phyloP scores from a whole-genome alignment of 805 yeast species.

The Zygosaccharomyces pseudorouxii region DNA sequence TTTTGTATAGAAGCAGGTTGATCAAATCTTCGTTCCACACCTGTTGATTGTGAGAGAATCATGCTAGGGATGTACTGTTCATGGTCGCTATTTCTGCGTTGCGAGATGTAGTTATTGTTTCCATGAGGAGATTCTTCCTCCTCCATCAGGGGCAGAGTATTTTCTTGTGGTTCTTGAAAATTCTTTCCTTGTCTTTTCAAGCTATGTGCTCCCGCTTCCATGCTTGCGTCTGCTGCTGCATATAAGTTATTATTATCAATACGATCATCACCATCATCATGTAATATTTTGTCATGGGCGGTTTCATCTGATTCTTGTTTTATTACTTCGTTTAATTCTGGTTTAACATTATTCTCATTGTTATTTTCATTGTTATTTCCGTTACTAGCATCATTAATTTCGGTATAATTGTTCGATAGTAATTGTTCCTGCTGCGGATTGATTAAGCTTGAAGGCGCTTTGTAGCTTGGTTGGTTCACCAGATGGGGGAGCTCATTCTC shows the following conservation, averaged over 20 bases:
- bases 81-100: slow-evolving; percentile 16
- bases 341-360: slow-evolving; percentile 23
- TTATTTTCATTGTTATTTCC: slow-evolving; percentile 11
- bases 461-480: slow-evolving; percentile 17
- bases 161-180: slow-evolving; percentile 1
- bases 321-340: neutral
- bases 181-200: slow-evolving; percentile 21
- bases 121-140: neutral
- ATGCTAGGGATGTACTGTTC: slow-evolving; percentile 39
- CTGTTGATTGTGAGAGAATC: slow-evolving; percentile 51
- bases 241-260: slow-evolving; percentile 11
- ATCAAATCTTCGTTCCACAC: slow-evolving; percentile 42
- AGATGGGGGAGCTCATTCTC: slow-evolving; percentile 3
- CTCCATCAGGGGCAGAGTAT: neutral
- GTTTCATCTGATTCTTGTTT: slow-evolving; percentile 19
- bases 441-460: slow-evolving; percentile 20
- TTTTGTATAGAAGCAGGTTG: slow-evolving; percentile 34
- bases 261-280: slow-evolving; percentile 21
- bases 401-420: neutral
- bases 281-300: slow-evolving; percentile 5
- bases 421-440: slow-evolving; percentile 2
- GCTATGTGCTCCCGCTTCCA: slow-evolving; percentile 15
- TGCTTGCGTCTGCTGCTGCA: slow-evolving; percentile 9
- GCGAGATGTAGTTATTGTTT: slow-evolving; percentile 1
- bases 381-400: slow-evolving; percentile 4